Base-by-base conservation (phyloP, 1,284 basidiomycete species). In the Papiliotrema flavescens region DNA sequence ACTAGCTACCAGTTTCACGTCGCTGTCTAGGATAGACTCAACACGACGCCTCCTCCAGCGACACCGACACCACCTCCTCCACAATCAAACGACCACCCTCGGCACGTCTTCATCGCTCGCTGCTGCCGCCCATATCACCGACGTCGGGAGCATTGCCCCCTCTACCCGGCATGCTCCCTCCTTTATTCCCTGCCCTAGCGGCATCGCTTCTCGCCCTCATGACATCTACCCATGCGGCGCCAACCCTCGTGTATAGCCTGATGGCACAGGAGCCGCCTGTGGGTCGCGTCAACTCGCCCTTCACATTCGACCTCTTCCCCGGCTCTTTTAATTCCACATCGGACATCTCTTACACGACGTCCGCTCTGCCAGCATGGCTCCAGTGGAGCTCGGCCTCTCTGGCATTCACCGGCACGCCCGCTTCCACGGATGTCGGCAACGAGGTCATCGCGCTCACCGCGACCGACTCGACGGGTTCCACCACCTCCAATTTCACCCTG, bases 341-440 rank as follows among this genome's bases (percentile, higher is more conserved):
- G 71, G 70, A n/a, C 3, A 66, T 76, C 48, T 69, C 76, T 15
- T 73, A 71, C 23, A 72, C 76, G 4, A 73, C 76, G 5, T 71
- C 73, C 0, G 59, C 65, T 5, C 66, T 82, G 11, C 81, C 82
- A 0, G 28, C 62, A 11, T 83, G 82, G 82, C 69, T 82, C 37
- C 61, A 61, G 15, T 77, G 72, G 59, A 61, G 70, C 19, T 44
- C 67, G 14, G 55, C 59, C 24, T 57, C 60, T 2, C 53, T 66
- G 34, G 61, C 73, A 0, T 75, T 77, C 50, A 60, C 60, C 49
- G 69, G 71, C 0, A 76, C 70, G 0, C 73, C 75, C 6, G 46
- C 61, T 1, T 49, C 55, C 2, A 44, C 61, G 0, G 71, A 77
- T 42, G 62, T 71, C n/a, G 73, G 71, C 0, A 51, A 64, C 57